phyloP scores from a whole-genome alignment of 768 basidiomycete genomes.

The Ramaria rubella region DNA sequence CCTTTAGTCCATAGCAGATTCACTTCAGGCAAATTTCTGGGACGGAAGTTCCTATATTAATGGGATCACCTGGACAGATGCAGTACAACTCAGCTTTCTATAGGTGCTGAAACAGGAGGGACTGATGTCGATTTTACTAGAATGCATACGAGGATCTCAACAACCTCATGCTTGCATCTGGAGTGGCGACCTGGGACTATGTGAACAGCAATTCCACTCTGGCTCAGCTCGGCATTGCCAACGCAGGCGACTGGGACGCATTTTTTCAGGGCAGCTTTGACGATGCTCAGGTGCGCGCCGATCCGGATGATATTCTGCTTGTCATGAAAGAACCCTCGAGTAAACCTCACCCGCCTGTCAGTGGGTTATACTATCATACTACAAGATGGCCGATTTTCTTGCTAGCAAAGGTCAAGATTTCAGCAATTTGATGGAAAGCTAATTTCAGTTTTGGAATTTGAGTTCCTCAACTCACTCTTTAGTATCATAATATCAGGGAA shows the following conservation, averaged over 20 bases:
- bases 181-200: conserved; percentile 30
- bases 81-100: neutral
- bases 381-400: conserved; percentile 55
- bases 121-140: conserved; percentile 24
- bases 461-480: neutral
- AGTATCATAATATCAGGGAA: conserved; percentile 33
- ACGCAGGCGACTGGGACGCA: conserved; percentile 36
- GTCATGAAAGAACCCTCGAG: neutral
- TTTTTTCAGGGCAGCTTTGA: conserved; percentile 46
- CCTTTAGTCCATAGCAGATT: neutral
- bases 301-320: neutral
- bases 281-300: conserved; percentile 44
- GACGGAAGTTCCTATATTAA: neutral
- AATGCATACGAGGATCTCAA: conserved; percentile 53
- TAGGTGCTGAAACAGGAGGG: too few species aligned
- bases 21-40: neutral
- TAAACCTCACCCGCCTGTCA: conserved; percentile 16
- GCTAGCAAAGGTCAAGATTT: conserved; percentile 28
- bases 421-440: conserved; percentile 20
- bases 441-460: conserved; percentile 6
- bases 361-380: conserved; percentile 53
- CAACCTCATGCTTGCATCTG: conserved; percentile 50
- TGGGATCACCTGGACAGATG: neutral
- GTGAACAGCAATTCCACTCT: conserved; percentile 42
- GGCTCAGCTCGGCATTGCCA: conserved; percentile 36